Percentiles rank a stretch among this genome's conserved stretches.
phyloP scores from a whole-genome alignment of 2,329 filamentous ascomycete genomes.

The Talaromyces verruculosus region DNA sequence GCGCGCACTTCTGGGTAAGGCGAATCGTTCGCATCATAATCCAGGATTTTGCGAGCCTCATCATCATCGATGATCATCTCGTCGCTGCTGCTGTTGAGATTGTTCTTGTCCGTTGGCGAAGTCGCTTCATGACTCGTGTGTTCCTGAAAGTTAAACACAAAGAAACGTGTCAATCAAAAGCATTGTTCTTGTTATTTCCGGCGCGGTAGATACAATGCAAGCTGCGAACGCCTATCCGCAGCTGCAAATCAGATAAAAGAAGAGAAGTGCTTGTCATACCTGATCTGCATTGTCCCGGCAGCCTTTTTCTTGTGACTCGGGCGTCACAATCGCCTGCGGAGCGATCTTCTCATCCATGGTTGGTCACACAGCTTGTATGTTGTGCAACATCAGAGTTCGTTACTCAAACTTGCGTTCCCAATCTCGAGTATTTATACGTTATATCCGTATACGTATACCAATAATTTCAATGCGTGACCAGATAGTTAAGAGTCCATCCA shows the following conservation, averaged over 20 bases:
- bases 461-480: not conserved
- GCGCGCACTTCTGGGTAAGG: conserved; percentile 42
- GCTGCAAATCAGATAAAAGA: not conserved
- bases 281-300: not conserved
- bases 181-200: not conserved
- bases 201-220: not conserved
- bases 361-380: not conserved
- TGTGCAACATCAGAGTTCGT: not conserved
- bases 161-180: not conserved
- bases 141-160: not conserved
- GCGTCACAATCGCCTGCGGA: not conserved
- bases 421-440: not conserved
- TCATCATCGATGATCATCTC: conserved; percentile 32
- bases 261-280: not conserved
- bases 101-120: not conserved
- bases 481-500: not conserved
- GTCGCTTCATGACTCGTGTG: not conserved
- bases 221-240: not conserved
- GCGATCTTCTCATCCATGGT: conserved; percentile 18
- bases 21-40: conserved; percentile 40
- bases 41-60: conserved; percentile 35
- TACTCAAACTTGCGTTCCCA: not conserved
- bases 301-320: conserved; percentile 4
- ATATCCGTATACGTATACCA: not conserved
- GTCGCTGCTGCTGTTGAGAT: conserved; percentile 17